A percentile compares a stretch with the other conserved stretches of the same genome.
Evolutionary conservation across 768 basidiomycete genomes (phyloP).

Genomic region (Phylloporus sp.): DNA sequence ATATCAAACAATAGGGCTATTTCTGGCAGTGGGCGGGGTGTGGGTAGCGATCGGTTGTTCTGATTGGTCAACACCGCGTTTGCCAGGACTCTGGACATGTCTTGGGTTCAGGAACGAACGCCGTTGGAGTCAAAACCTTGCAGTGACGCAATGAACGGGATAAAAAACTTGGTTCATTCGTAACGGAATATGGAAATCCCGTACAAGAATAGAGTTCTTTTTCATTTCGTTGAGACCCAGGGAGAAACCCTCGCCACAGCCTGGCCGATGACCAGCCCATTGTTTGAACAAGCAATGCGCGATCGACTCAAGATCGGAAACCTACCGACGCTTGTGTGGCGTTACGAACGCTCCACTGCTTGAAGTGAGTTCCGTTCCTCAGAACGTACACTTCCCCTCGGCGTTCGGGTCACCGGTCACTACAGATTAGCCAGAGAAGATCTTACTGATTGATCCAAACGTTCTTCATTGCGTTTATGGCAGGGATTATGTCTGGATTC

Average conservation of each 20-base stretch:
- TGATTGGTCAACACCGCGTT: not conserved
- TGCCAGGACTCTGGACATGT: too few species aligned
- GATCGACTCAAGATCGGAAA: not conserved
- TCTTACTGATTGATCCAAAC: not conserved
- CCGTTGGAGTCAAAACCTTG: too few species aligned
- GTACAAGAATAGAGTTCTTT: not conserved
- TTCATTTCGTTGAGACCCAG: not conserved
- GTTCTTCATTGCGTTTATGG: too few species aligned
- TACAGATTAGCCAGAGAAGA: not conserved
- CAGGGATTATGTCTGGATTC: too few species aligned
- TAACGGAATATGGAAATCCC: not conserved
- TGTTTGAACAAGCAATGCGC: too few species aligned
- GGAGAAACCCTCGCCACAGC: too few species aligned
- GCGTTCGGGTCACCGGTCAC: not conserved
- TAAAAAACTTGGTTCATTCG: not conserved
- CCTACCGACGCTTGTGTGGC: not conserved
- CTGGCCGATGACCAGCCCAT: too few species aligned
- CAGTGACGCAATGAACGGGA: too few species aligned
- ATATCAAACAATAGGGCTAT: not conserved
- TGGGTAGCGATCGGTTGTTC: not conserved
- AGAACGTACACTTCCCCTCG: too few species aligned
- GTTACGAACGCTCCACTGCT: too few species aligned
- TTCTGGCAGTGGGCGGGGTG: not conserved
- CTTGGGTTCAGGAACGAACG: too few species aligned
- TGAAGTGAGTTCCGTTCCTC: too few species aligned